Percentiles rank a stretch among this genome's conserved stretches.
Conservation (phyloP, 2,329 filamentous ascomycete genomes). For the Xylaria sp. region DNA sequence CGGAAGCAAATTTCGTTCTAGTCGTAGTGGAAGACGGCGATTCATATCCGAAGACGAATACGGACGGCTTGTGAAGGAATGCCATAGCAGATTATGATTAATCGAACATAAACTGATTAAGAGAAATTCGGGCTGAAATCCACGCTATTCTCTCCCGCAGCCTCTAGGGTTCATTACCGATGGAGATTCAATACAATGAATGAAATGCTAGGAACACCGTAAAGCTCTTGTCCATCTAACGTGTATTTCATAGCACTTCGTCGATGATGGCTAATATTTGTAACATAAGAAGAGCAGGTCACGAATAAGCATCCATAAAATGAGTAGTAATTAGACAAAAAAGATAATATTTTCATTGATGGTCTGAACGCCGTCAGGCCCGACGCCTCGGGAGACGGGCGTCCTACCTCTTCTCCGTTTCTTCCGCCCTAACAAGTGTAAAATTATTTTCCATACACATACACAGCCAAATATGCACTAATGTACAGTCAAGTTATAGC, state of each 20-base stretch:
- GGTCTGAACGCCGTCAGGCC: conserved; percentile 28
- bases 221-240: neutral
- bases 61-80: neutral
- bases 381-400: neutral
- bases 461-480: conserved; percentile 19
- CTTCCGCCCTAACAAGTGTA: conserved; percentile 26
- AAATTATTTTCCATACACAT: conserved; percentile 14
- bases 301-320: neutral
- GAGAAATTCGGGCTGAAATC: neutral
- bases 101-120: neutral
- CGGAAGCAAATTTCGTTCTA: too few relatives aligned
- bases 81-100: neutral
- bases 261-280: neutral
- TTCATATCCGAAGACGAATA: too few relatives aligned
- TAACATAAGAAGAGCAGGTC: neutral
- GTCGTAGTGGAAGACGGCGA: too few relatives aligned
- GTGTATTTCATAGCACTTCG: neutral
- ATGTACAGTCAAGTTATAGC: conserved; percentile 30
- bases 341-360: conserved; percentile 38
- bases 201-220: too few relatives aligned
- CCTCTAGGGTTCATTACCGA: neutral
- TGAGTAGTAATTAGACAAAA: conserved; percentile 37
- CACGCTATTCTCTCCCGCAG: neutral
- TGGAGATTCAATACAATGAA: neutral
- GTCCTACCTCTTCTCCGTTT: conserved; percentile 9